Evolutionary conservation across 2,329 filamentous ascomycete genomes (phyloP), one percentile per base, ranked within the genome.

Genomic region (Ceratocystis ficicola): DNA sequence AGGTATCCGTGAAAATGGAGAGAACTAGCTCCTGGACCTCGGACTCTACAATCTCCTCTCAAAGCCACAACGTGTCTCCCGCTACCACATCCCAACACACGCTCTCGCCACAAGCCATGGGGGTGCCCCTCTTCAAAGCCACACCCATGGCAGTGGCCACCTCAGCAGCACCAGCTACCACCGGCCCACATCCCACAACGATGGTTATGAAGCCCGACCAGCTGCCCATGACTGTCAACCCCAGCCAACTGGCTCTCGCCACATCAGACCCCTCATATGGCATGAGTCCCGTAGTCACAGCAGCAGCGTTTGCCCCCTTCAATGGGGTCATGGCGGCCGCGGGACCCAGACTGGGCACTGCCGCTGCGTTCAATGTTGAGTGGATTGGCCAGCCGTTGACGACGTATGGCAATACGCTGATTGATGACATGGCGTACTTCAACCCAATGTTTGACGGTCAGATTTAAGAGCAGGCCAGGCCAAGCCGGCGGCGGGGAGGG

Each of bases 181-280:
- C 60, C n/a, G 17, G 5, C 7, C 48, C 48, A 22, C 48, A 52
- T 20, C 2, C n/a, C 12, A 25, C 48, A 25, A n/a, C 44, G 8
- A 48, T 55, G 50, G 10, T 30, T 10, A 55, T 60, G n/a, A 62
- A 66, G 44, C 7, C 7, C 17, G 64, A 66, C 15, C 36, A 48
- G 41, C 44, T 55, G 28, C 59, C 44, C 55, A 62, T 59, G 57
- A 66, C 64, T n/a, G 62, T 66, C n/a, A 60, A 66, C 32, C 65
- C 65, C 8, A 66, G 61, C 30, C 62, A 66, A 28, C 63, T 64
- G 48, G 50, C 48, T 5, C 63, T 64, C 30, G 63, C 32, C 5
- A 22, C 50, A 17, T 44, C 60, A 22, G 32, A 32, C 30, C 30
- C 30, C 5, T 32, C 17, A 6, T 60, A 28, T 7, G 57, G 57